Percentiles rank a stretch among this genome's conserved stretches.
These are phyloP conservation scores for Gynochthodes officinalis DNA, from an alignment of 257 asterid species.

Conservation along the genomic window DNA sequence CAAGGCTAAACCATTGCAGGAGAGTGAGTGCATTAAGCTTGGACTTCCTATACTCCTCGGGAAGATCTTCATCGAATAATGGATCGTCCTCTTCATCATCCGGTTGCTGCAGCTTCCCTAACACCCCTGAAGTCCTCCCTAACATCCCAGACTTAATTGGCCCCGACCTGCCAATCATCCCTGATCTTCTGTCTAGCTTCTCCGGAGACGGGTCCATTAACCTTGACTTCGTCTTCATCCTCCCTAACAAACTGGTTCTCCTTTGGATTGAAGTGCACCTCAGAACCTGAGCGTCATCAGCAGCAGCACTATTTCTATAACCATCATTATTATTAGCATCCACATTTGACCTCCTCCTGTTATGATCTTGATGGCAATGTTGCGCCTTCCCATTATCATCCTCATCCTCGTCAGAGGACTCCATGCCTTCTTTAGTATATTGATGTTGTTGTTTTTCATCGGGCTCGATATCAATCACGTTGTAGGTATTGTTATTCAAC, in stretches of 20 bases:
- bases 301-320: constrained; percentile 17
- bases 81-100: constrained; percentile 84
- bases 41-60: constrained; percentile 49
- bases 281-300: constrained; percentile 46
- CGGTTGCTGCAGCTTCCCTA: constrained; percentile 15
- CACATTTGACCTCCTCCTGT: constrained; percentile 2
- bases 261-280: constrained; percentile 57
- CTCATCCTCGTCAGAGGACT: constrained; percentile 34
- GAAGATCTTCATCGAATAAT: constrained; percentile 62
- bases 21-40: constrained; percentile 45
- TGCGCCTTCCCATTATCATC: background rate
- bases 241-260: constrained; percentile 44
- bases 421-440: background rate
- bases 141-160: constrained; percentile 24
- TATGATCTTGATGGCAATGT: background rate
- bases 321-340: constrained; percentile 11
- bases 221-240: constrained; percentile 63
- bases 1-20: constrained; percentile 59
- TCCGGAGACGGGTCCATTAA: constrained; percentile 55
- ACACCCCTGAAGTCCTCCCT: constrained; percentile 48
- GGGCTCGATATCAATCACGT: constrained; percentile 35
- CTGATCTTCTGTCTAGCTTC: constrained; percentile 35
- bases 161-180: constrained; percentile 33
- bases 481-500: background rate
- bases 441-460: constrained; percentile 24